These are phyloP conservation scores for Malus hybrid DNA, from an alignment of 331 rosid genomes.

Conservation along the genomic window DNA sequence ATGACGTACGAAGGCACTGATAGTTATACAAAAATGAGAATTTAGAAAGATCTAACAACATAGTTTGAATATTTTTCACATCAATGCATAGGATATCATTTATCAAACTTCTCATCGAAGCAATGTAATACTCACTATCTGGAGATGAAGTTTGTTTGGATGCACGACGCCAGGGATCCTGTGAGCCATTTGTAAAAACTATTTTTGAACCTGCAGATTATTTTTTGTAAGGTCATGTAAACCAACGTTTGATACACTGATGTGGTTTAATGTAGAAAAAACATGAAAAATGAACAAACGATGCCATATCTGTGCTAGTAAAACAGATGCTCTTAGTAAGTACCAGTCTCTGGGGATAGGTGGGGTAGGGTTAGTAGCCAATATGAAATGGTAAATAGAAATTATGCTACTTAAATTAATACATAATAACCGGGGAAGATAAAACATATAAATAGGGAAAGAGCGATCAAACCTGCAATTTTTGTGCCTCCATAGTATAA, in stretches of 20 bases:
- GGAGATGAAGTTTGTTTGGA: conserved; percentile 76
- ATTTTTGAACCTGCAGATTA: conserved; percentile 75
- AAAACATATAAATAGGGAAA: background rate
- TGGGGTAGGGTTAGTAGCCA: background rate
- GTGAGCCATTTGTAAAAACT: conserved; percentile 83
- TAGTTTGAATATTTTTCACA: background rate
- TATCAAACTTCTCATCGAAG: background rate
- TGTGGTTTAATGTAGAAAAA: background rate
- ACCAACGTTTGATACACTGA: background rate
- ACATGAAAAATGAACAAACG: background rate
- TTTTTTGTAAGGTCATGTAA: conserved; percentile 7
- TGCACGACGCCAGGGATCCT: conserved; percentile 99
- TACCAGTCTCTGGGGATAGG: background rate
- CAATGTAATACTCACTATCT: conserved; percentile 60
- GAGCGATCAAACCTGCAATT: conserved; percentile 51
- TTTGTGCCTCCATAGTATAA: conserved; percentile 82
- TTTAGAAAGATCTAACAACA: background rate
- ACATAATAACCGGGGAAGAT: background rate
- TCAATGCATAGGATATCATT: background rate
- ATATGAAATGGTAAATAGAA: background rate
- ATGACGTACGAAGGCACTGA: conserved; percentile 88
- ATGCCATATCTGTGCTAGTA: background rate
- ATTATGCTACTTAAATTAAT: background rate
- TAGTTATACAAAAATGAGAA: conserved; percentile 7
- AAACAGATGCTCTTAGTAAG: background rate